phyloP scores from a whole-genome alignment of 805 yeast species.

The Teunomyces lycoperdinae region DNA sequence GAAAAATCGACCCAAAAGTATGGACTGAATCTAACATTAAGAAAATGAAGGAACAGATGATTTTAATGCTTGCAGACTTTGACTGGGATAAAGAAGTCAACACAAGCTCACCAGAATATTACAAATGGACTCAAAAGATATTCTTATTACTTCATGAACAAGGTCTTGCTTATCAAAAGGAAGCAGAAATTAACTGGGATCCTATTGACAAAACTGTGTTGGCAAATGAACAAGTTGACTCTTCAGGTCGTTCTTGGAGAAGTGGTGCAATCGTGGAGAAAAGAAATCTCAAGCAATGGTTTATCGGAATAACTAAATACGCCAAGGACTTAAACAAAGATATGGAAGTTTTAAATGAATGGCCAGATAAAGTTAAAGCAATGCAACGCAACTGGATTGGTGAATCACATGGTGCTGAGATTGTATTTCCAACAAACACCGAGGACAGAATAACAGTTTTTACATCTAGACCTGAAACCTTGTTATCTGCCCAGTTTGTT shows the following conservation, averaged over 20 bases:
- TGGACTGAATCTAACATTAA: conserved; percentile 85
- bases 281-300: conserved; percentile 84
- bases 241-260: conserved; percentile 91
- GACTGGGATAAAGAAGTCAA: conserved; percentile 92
- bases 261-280: conserved; percentile 95
- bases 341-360: conserved; percentile 54
- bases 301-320: conserved; percentile 80
- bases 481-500: conserved; percentile 76
- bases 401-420: conserved; percentile 73
- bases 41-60: conserved; percentile 84
- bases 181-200: conserved; percentile 96
- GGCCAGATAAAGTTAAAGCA: conserved; percentile 87
- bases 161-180: conserved; percentile 81
- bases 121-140: conserved; percentile 88
- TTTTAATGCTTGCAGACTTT: conserved; percentile 74
- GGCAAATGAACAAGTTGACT: conserved; percentile 94
- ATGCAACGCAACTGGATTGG: conserved; percentile 98
- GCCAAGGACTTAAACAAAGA: conserved; percentile 69
- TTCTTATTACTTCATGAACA: conserved; percentile 69
- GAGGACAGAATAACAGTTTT: conserved; percentile 48
- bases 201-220: conserved; percentile 92
- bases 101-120: conserved; percentile 84
- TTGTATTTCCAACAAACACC: conserved; percentile 44
- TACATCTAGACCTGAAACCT: conserved; percentile 89
- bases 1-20: conserved; percentile 68